These are phyloP conservation scores for Fusarium sambucinum DNA, from an alignment of 2,329 filamentous ascomycete genomes.

Conservation along the genomic window DNA sequence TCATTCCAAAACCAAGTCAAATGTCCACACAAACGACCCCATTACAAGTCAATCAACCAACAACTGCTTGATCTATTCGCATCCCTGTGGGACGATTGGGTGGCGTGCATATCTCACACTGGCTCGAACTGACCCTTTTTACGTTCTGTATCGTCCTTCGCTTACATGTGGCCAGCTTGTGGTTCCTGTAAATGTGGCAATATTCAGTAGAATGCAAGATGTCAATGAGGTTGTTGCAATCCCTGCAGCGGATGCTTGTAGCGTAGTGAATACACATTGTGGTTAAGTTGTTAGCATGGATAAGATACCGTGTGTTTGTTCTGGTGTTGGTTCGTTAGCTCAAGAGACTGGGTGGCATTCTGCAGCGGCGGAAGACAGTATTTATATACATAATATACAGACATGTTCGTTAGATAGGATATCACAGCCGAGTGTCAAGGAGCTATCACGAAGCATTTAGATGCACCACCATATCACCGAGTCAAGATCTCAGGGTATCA, in stretches of 20 bases:
- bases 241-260: not conserved
- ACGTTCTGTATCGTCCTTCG: not conserved
- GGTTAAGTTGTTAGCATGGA: not conserved
- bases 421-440: not conserved
- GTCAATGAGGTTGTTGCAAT: constrained; percentile 3
- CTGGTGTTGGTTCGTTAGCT: not conserved
- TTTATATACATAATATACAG: not conserved
- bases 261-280: constrained; percentile 20
- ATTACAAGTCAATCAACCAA: too few species aligned
- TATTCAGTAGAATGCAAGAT: not conserved
- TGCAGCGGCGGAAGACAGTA: not conserved
- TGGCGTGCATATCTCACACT: not conserved
- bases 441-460: not conserved
- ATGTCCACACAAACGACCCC: too few species aligned
- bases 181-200: not conserved
- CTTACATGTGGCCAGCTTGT: not conserved
- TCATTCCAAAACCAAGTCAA: not conserved
- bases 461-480: too few species aligned
- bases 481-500: too few species aligned
- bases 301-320: too few species aligned
- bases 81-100: not conserved
- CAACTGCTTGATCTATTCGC: not conserved
- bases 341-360: not conserved
- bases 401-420: not conserved
- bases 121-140: not conserved